Evolutionary conservation across 495 filamentous ascomycete species (phyloP).

Genomic region (Thozetella sp.): DNA sequence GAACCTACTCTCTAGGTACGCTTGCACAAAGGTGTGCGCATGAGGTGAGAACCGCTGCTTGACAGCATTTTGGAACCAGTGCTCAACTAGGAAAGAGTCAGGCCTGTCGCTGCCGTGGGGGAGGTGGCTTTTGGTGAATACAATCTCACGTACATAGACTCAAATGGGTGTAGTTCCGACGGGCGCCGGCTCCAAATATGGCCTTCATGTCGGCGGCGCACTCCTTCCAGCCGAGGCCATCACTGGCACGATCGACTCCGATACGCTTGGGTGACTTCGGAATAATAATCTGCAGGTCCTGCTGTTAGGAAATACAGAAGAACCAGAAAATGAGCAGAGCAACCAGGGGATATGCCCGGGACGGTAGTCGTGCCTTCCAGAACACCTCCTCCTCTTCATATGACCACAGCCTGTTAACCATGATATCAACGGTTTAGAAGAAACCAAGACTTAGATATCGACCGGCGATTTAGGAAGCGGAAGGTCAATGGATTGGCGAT

Average conservation of each 20-base stretch:
- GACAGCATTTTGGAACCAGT: conserved; percentile 42
- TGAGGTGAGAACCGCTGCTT: conserved; percentile 30
- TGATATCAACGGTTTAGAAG: conserved; percentile 11
- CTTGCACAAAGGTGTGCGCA: conserved; percentile 17
- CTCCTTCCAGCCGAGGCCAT: conserved; percentile 28
- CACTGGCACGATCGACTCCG: conserved; percentile 18
- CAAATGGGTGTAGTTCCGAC: conserved; percentile 32
- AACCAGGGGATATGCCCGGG: background rate
- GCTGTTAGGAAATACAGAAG: too few species aligned
- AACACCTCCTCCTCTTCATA: conserved; percentile 37
- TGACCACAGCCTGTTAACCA: conserved; percentile 44
- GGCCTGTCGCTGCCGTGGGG: background rate
- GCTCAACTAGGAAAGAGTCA: conserved; percentile 38
- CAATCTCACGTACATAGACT: conserved; percentile 36
- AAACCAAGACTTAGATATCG: background rate
- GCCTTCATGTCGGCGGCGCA: conserved; percentile 30
- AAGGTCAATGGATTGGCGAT: background rate
- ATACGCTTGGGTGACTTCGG: conserved; percentile 34
- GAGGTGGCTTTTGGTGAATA: background rate
- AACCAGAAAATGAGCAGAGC: background rate
- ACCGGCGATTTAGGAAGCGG: background rate
- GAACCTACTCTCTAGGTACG: conserved; percentile 17
- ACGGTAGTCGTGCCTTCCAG: conserved; percentile 22
- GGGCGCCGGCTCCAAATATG: conserved; percentile 20
- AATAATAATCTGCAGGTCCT: conserved; percentile 15